phyloP scores from a whole-genome alignment of 2,329 filamentous ascomycete species.

The Penicillium sp. region DNA sequence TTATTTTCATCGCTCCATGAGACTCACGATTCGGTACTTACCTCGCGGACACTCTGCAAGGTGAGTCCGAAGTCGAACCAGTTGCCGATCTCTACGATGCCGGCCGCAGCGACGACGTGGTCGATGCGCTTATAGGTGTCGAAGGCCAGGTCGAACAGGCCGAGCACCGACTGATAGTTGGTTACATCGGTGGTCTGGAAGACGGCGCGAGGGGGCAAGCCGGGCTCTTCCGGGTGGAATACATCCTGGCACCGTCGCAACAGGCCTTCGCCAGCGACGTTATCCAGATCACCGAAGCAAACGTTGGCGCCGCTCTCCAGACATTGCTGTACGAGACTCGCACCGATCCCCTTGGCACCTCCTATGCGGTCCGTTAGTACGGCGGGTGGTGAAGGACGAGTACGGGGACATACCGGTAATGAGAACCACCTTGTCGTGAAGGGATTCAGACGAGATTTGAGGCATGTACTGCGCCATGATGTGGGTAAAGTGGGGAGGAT shows the following conservation, averaged over 20 bases:
- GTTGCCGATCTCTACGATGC: conserved; percentile 45
- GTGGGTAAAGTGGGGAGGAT: conserved; percentile 1
- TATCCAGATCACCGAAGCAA: conserved; percentile 46
- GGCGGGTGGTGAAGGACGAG: not conserved
- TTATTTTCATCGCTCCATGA: not conserved
- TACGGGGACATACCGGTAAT: conserved; percentile 17
- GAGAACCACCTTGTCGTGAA: conserved; percentile 20
- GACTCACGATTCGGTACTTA: conserved; percentile 13
- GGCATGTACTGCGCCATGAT: conserved; percentile 22
- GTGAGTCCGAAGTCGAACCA: conserved; percentile 48
- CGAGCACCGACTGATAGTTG: conserved; percentile 47
- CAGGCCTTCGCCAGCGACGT: conserved; percentile 33
- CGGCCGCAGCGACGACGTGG: conserved; percentile 51
- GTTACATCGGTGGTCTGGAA: conserved; percentile 49
- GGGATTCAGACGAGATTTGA: conserved; percentile 14
- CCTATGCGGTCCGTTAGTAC: conserved; percentile 22
- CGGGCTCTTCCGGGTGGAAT: conserved; percentile 15
- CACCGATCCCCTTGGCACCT: conserved; percentile 48
- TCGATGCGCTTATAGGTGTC: conserved; percentile 49
- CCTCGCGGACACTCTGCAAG: conserved; percentile 44
- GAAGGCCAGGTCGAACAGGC: conserved; percentile 48
- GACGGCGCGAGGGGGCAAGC: conserved; percentile 22
- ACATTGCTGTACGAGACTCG: conserved; percentile 41
- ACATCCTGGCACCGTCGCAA: conserved; percentile 15
- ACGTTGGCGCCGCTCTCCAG: conserved; percentile 42